phyloP scores from a whole-genome alignment of 2,329 filamentous ascomycete genomes.

The Xylariaceae sp. region DNA sequence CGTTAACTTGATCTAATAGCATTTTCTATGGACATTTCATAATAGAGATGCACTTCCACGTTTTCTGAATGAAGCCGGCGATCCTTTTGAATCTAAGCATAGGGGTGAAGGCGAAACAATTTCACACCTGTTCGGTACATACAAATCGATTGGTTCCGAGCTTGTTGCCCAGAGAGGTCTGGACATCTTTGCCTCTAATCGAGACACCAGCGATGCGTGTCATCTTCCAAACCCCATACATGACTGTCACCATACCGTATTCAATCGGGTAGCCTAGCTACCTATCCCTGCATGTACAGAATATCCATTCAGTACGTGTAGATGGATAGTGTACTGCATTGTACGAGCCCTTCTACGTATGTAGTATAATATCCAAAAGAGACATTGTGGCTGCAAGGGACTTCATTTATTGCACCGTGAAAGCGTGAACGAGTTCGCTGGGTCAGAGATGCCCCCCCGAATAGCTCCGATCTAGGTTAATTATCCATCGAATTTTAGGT shows the following conservation, averaged over 20 bases:
- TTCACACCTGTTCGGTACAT: conserved; percentile 25
- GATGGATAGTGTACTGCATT: neutral
- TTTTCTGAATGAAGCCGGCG: conserved; percentile 14
- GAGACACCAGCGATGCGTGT: conserved; percentile 19
- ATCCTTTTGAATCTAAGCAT: conserved; percentile 19
- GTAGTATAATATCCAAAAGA: neutral
- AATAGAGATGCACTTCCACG: conserved; percentile 14
- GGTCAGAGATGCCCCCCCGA: neutral
- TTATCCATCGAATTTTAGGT: neutral
- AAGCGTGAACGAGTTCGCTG: neutral
- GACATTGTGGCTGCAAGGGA: neutral
- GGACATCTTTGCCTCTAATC: conserved; percentile 17
- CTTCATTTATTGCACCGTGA: neutral
- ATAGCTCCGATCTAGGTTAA: neutral
- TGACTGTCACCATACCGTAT: neutral
- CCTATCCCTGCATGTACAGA: neutral
- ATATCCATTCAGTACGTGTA: conserved; percentile 6
- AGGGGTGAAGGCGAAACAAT: conserved; percentile 13
- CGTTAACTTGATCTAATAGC: too few relatives aligned
- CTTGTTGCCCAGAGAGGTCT: conserved; percentile 14
- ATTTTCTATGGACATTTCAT: neutral
- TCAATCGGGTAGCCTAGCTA: conserved; percentile 1
- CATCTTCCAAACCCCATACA: conserved; percentile 19
- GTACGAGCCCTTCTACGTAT: neutral
- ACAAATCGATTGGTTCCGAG: conserved; percentile 26